Base-by-base conservation (phyloP, 2,329 filamentous ascomycete species). In the Alternaria metachromatica region DNA sequence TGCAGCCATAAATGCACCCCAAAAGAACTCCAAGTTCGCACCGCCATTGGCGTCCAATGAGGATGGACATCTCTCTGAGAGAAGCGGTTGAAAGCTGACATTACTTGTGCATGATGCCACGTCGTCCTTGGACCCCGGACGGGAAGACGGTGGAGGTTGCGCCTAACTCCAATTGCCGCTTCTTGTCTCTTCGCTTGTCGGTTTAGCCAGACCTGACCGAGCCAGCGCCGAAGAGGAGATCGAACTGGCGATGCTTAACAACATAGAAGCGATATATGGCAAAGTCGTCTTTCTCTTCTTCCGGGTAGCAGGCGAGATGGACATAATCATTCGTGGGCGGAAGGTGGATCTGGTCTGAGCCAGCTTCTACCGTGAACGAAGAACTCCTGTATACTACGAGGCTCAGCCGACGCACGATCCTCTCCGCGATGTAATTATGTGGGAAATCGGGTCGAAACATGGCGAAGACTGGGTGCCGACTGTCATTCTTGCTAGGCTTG, bases 1-100 rank as follows among this genome's bases (percentile, higher is more conserved):
- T 62, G 59, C 59, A 57, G 46, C 59, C 53, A 30, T 45, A n/a
- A 28, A 55, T 21, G 53, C 53, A 57, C n/a, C 49, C 26, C 54
- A 57, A 45, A 26, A 23, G 23, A 45, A 55, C 21, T 25, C 6
- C 41, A 33, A 26, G 49, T 58, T 46, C 48, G 20, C 18, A 5
- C 44, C 45, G 51, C 53, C 23, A 23, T 28, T 28, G 21, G 46
- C 53, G 44, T 44, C 37, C 45, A 50, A 41, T 46, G 30, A 25
- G 26, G 18, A 28, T 21, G 13, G 37, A 58, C 21, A 21, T 11
- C 41, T 49, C 6, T n/a, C 18, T 51, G 49, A n/a, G 6, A 7
- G 18, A 5, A 21, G 49, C 12, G 8, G 11, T 21, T 12, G 12
- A 21, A 15, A 9, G 18, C 28, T 51, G 49, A 51, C 49, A 51